Conservation (phyloP, 2,329 filamentous ascomycete species). For the Xylariaceae sp. region DNA sequence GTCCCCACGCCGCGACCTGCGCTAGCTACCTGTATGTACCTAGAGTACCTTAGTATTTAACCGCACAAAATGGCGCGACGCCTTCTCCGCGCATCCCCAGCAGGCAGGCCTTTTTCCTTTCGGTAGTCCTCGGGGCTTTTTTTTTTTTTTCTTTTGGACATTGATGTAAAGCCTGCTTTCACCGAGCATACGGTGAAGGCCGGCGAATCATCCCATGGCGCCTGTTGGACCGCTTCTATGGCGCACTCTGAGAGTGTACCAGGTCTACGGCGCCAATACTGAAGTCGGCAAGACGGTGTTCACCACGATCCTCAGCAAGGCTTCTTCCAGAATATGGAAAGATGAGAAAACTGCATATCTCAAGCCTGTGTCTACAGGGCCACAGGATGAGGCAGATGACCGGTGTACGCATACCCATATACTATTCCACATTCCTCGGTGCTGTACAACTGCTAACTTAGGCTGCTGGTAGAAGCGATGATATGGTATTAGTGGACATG, state of each 20-base stretch:
- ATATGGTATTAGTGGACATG: background rate
- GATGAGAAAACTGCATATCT: constrained; percentile 60
- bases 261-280: constrained; percentile 82
- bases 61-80: too few species aligned
- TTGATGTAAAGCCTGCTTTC: too few species aligned
- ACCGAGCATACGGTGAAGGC: too few species aligned
- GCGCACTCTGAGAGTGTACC: constrained; percentile 66
- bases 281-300: constrained; percentile 83
- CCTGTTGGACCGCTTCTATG: constrained; percentile 62
- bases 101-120: too few species aligned
- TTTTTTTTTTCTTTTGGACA: too few species aligned
- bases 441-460: background rate
- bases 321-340: constrained; percentile 47
- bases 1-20: too few species aligned
- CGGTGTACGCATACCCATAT: constrained; percentile 44
- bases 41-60: too few species aligned
- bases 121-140: too few species aligned
- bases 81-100: too few species aligned
- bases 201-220: constrained; percentile 37
- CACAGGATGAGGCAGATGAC: constrained; percentile 67
- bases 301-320: constrained; percentile 68
- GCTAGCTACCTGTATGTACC: too few species aligned
- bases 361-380: constrained; percentile 80
- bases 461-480: constrained; percentile 1
- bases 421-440: too few species aligned